phyloP scores from a whole-genome alignment of 192 early-diverging fungal genomes.

The Phlyctochytrium planicorne region DNA sequence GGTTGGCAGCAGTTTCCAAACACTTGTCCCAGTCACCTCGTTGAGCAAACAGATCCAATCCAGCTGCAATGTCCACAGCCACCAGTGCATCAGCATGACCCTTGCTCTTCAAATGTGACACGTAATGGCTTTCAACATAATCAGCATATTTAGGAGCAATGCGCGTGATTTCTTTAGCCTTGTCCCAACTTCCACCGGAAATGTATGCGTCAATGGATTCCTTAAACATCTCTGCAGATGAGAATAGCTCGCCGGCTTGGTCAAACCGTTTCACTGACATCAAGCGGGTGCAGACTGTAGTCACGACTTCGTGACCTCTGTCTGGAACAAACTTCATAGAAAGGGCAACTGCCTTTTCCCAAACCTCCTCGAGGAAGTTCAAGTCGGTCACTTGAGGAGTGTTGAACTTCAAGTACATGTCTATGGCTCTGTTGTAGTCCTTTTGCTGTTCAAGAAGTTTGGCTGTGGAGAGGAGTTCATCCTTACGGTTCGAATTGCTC shows the following conservation, averaged over 20 bases:
- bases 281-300: constrained; percentile 43
- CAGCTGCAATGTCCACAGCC: constrained; percentile 53
- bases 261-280: constrained; percentile 49
- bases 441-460: constrained; percentile 56
- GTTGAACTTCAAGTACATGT: constrained; percentile 60
- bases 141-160: constrained; percentile 56
- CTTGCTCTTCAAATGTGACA: constrained; percentile 51
- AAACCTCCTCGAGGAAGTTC: constrained; percentile 48
- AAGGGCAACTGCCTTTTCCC: constrained; percentile 59
- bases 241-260: constrained; percentile 55
- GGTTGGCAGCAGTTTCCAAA: constrained; percentile 46
- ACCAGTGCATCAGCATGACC: constrained; percentile 57
- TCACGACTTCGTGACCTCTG: constrained; percentile 49
- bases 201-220: constrained; percentile 64
- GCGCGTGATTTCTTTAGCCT: constrained; percentile 48
- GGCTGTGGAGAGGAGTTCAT: constrained; percentile 56
- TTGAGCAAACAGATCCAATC: constrained; percentile 55
- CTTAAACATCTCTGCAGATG: constrained; percentile 53
- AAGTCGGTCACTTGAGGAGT: constrained; percentile 40
- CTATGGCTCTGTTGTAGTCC: constrained; percentile 56
- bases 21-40: constrained; percentile 65
- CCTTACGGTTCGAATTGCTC: constrained; percentile 41
- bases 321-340: constrained; percentile 60
- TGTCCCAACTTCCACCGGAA: constrained; percentile 49
- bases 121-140: constrained; percentile 56